Evolutionary conservation across 805 yeast species (phyloP), one percentile per base, ranked within the genome.

Genomic region (Nakazawaea wickerhamii): DNA sequence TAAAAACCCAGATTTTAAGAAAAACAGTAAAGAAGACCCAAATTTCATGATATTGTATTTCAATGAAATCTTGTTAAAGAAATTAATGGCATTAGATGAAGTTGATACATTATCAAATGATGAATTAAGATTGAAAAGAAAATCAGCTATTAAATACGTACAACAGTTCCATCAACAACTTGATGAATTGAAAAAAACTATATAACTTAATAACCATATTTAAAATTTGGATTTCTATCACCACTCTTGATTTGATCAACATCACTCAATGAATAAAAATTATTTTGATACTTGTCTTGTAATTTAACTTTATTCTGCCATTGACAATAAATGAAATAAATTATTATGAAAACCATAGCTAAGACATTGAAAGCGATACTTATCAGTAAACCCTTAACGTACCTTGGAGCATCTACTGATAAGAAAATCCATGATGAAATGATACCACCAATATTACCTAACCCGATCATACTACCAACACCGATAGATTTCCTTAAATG

Each of bases 21-120:
- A 41, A 19, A 23, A 30, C 3, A 38, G 39, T 8, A 38, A 34
- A 13, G 46, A 43, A 18, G 46, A 43, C 19, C 42, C 43, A 4
- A 14, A 60, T 45, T 81, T 77, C 57, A 72, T 74, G 53, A 71
- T 67, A 50, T 71, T 73, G 40, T 84, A 69, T 55, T 78, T 68
- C 57, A 82, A 79, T 52, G 95, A 84, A 58, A 73, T 73, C 70
- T 61, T 84, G 33, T 64, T 84, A 57, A 82, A 83, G 55, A 69
- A 81, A 48, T 59, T 84, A 50, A 70, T 84, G 69, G 75, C 71
- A 47, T 64, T 85, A 42, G 95, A 85, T 52, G 79, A 75, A 3
- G 67, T 85, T 27, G 84, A 81, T 47, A 66, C 65, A 8, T 68
- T 68, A 22, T 68, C 63, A 8, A 74, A 74, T 37, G 73, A 63